Conservation (phyloP, 331 rosid genomes). For the Pyrus hybrid region DNA sequence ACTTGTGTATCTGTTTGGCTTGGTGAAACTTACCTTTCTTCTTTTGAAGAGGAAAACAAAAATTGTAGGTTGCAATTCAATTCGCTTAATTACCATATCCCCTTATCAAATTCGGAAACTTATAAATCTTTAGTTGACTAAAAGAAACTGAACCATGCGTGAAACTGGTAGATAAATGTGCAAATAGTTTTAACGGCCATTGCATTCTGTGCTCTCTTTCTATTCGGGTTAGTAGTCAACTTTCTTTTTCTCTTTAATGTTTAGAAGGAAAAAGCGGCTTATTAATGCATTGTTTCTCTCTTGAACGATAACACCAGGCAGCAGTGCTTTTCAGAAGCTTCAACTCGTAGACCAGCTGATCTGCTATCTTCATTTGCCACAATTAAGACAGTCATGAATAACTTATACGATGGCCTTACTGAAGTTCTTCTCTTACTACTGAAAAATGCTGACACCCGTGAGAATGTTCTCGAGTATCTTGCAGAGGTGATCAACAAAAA, state of each 20-base stretch:
- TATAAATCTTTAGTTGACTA: not conserved
- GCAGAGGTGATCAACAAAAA: constrained; percentile 88
- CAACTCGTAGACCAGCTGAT: constrained; percentile 73
- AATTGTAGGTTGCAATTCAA: not conserved
- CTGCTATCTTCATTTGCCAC: constrained; percentile 76
- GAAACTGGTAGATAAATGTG: not conserved
- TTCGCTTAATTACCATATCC: not conserved
- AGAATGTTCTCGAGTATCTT: constrained; percentile 78
- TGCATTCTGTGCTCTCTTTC: not conserved
- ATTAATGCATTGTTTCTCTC: not conserved
- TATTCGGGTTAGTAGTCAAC: not conserved
- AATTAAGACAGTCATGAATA: constrained; percentile 74
- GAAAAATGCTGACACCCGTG: constrained; percentile 78
- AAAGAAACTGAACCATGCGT: not conserved
- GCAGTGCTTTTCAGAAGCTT: constrained; percentile 89
- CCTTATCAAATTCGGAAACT: not conserved
- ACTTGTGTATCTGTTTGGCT: not conserved
- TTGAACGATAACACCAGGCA: constrained; percentile 46
- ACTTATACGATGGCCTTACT: constrained; percentile 68
- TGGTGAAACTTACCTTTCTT: not conserved
- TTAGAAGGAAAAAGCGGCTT: not conserved
- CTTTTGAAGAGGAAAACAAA: not conserved
- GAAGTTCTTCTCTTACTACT: constrained; percentile 75
- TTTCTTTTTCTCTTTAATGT: not conserved
- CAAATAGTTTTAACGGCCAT: not conserved